Base-by-base conservation (phyloP, 2,329 filamentous ascomycete species). In the Diaporthe ilicicola region DNA sequence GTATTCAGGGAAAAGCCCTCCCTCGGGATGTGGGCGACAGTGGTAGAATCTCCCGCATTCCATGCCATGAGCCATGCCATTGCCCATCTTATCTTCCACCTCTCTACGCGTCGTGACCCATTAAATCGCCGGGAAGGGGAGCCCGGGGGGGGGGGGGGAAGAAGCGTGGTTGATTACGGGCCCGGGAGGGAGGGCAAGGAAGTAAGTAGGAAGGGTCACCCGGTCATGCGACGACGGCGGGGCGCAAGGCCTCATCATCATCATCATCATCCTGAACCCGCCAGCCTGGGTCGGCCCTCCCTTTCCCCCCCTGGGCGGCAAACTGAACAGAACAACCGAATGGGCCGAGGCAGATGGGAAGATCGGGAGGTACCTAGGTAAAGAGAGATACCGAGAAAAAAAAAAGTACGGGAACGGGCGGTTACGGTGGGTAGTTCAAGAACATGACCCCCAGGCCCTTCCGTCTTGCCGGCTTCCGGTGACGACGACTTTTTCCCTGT, bases 381-480 rank as follows among this genome's bases (percentile, higher is more conserved):
- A n/a, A n/a, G n/a, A n/a, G 39, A n/a, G 15, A 61, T 29, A 42
- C 32, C 54, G 54, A 56, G 6, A 27, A 13, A 37, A 42, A 29
- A 44, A 29, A 59, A 10, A 37, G 22, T 44, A 44, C 24, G 37
- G 55, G 55, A 39, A 44, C 17, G 15, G 55, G 55, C 37, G 55
- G 22, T n/a, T 61, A 13, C n/a, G n/a, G 54, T 59, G 54, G 54
- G 39, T 59, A 59, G 42, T 59, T 22, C 8, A 59, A 15, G 17
- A 59, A 12, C 22, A 17, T 22, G 13, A n/a, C 17, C 24, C 39
- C 56, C 24, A 24, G 9, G 9, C 42, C 10, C 39, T 61, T 61
- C 24, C 15, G 56, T 32, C 39, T 46, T 61, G 56, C 39, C 56
- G 56, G 56, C 12, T 61, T 61, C 56, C 56, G 56, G 56, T 61